phyloP scores from a whole-genome alignment of 1,284 basidiomycete species.

The Cryptococcus deneoformans region DNA sequence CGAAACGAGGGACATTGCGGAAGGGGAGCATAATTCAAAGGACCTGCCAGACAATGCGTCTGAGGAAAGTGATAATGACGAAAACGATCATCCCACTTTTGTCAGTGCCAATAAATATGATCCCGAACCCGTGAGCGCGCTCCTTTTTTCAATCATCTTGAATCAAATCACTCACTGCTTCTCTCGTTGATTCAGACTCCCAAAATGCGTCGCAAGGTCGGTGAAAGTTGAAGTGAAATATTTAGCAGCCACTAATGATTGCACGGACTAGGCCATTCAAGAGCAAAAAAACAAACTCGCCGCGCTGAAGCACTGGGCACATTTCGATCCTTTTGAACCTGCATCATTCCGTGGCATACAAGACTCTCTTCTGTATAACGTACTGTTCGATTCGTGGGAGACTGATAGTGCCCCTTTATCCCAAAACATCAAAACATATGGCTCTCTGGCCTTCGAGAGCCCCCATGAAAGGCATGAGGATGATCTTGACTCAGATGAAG shows the following conservation, averaged over 20 bases:
- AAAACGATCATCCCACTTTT: slow-evolving; percentile 57
- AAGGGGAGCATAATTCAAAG: not conserved
- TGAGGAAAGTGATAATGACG: slow-evolving; percentile 39
- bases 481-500: slow-evolving; percentile 4
- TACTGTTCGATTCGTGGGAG: slow-evolving; percentile 29
- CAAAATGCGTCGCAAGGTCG: slow-evolving; percentile 54
- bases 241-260: not conserved
- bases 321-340: slow-evolving; percentile 57
- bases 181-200: slow-evolving; percentile 18
- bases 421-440: slow-evolving; percentile 2
- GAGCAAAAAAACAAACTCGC: slow-evolving; percentile 76
- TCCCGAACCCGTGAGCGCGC: slow-evolving; percentile 36
- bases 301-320: slow-evolving; percentile 81
- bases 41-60: slow-evolving; percentile 5
- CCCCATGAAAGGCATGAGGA: slow-evolving; percentile 1
- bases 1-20: slow-evolving; percentile 6
- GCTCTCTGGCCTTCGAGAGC: too few relatives aligned
- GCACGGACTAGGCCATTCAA: slow-evolving; percentile 57
- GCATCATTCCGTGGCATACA: slow-evolving; percentile 55
- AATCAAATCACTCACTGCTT: slow-evolving; percentile 1
- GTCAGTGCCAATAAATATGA: slow-evolving; percentile 63
- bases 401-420: not conserved
- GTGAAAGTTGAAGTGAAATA: slow-evolving; percentile 24
- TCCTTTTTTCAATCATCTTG: not conserved
- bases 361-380: slow-evolving; percentile 32